These are phyloP conservation scores for Penstemon newberryi DNA, from an alignment of 257 asterid species.

Conservation along the genomic window DNA sequence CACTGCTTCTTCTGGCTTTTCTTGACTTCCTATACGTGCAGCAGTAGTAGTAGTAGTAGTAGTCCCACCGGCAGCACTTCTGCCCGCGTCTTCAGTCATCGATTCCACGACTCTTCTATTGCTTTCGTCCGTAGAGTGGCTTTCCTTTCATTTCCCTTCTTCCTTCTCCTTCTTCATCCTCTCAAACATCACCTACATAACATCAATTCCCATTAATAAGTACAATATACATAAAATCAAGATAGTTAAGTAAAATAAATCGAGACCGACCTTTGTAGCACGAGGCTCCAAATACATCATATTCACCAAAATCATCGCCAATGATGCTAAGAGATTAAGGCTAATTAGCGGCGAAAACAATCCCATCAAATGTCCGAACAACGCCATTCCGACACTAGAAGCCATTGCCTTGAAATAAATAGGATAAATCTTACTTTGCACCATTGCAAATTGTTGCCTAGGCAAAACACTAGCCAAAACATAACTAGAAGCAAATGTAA, in stretches of 20 bases:
- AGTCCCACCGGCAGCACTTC: background rate
- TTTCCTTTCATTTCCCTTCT: constrained; percentile 47
- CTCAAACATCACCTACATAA: constrained; percentile 60
- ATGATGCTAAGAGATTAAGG: constrained; percentile 45
- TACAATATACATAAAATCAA: no score
- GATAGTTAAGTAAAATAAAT: no score
- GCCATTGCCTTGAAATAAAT: constrained; percentile 76
- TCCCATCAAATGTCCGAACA: constrained; percentile 56
- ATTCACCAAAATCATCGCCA: constrained; percentile 49
- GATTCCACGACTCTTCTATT: constrained; percentile 22
- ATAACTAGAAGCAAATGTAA: constrained; percentile 69
- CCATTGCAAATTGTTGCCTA: constrained; percentile 64
- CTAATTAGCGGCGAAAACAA: constrained; percentile 3
- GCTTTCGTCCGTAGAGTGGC: background rate
- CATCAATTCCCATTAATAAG: no score
- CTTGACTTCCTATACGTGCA: background rate
- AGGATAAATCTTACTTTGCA: constrained; percentile 77
- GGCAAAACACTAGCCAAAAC: constrained; percentile 63
- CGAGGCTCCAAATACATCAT: constrained; percentile 66
- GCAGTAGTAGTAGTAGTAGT: no score
- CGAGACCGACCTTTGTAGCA: constrained; percentile 56
- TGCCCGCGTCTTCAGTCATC: constrained; percentile 22
- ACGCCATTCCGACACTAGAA: constrained; percentile 48
- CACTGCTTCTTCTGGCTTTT: constrained; percentile 7
- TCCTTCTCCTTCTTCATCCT: constrained; percentile 79